Conservation (phyloP, 2,329 filamentous ascomycete species). For the Ceratocystis cacaofunesta region DNA sequence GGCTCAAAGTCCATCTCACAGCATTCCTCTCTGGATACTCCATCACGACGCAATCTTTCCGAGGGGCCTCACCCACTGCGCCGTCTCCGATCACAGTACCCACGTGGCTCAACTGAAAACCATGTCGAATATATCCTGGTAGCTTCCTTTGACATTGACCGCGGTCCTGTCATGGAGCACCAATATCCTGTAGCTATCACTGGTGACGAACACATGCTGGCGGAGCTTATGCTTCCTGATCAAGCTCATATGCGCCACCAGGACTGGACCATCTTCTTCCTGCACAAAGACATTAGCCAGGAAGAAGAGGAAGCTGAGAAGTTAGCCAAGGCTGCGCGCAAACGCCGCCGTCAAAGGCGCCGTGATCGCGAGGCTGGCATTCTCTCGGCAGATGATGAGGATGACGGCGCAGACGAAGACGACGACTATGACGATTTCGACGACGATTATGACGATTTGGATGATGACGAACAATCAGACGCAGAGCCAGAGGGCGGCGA, state of each 20-base stretch:
- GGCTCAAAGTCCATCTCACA: slow-evolving; percentile 43
- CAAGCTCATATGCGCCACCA: slow-evolving; percentile 89
- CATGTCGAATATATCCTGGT: slow-evolving; percentile 99
- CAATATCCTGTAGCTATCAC: slow-evolving; percentile 92
- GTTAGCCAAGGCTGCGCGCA: slow-evolving; percentile 37
- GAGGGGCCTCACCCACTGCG: slow-evolving; percentile 35
- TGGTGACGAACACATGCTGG: slow-evolving; percentile 93
- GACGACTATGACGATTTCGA: slow-evolving; percentile 36
- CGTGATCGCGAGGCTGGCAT: slow-evolving; percentile 37
- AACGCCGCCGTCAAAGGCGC: slow-evolving; percentile 37
- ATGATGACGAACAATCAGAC: slow-evolving; percentile 36
- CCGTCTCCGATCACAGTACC: slow-evolving; percentile 59
- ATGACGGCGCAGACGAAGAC: slow-evolving; percentile 32
- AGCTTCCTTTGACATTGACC: slow-evolving; percentile 92
- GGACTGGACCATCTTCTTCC: slow-evolving; percentile 98
- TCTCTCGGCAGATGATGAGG: slow-evolving; percentile 28
- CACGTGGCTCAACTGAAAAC: slow-evolving; percentile 59
- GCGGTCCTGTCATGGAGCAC: slow-evolving; percentile 94
- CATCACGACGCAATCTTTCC: slow-evolving; percentile 35
- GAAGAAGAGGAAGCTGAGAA: slow-evolving; percentile 66
- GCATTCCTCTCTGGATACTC: slow-evolving; percentile 38
- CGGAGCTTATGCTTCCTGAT: slow-evolving; percentile 95
- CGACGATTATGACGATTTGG: slow-evolving; percentile 26
- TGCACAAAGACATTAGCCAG: slow-evolving; percentile 84
- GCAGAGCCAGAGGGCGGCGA: slow-evolving; percentile 57